Evolutionary conservation across 2,329 filamentous ascomycete species (phyloP).

Genomic region (Huntiella moniliformis): DNA sequence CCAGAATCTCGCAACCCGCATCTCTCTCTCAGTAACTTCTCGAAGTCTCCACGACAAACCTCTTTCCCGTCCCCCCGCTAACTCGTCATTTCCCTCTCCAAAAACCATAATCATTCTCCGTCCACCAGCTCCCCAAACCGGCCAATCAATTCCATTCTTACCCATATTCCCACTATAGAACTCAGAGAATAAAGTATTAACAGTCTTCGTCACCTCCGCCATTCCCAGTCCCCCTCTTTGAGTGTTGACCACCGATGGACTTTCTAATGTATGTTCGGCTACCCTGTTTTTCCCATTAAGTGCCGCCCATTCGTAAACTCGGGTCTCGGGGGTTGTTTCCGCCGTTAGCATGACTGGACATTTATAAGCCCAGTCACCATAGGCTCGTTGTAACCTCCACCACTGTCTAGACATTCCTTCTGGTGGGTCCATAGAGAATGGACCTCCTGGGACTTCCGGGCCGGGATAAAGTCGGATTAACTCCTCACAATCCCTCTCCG

Average conservation of each 20-base stretch:
- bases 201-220: slow-evolving; percentile 20
- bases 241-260: neutral
- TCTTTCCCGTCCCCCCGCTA: slow-evolving; percentile 19
- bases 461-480: slow-evolving; percentile 46
- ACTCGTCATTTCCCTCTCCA: slow-evolving; percentile 40
- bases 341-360: slow-evolving; percentile 44
- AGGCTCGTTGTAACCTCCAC: slow-evolving; percentile 38
- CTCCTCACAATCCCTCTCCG: slow-evolving; percentile 28
- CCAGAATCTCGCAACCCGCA: slow-evolving; percentile 39
- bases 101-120: slow-evolving; percentile 32
- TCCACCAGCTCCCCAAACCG: slow-evolving; percentile 17
- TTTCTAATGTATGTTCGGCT: neutral
- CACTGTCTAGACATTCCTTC: slow-evolving; percentile 32
- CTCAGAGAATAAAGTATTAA: slow-evolving; percentile 25
- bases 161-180: slow-evolving; percentile 14
- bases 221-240: slow-evolving; percentile 19
- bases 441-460: slow-evolving; percentile 23
- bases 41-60: slow-evolving; percentile 27
- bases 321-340: slow-evolving; percentile 22
- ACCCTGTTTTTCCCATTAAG: slow-evolving; percentile 10
- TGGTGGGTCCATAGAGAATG: slow-evolving; percentile 22
- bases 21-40: slow-evolving; percentile 25
- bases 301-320: slow-evolving; percentile 42
- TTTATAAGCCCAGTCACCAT: slow-evolving; percentile 46
- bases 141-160: slow-evolving; percentile 22